These are phyloP conservation scores for Aegilops tauschii DNA, from an alignment of 176 grass and related monocot species.

Conservation along the genomic window DNA sequence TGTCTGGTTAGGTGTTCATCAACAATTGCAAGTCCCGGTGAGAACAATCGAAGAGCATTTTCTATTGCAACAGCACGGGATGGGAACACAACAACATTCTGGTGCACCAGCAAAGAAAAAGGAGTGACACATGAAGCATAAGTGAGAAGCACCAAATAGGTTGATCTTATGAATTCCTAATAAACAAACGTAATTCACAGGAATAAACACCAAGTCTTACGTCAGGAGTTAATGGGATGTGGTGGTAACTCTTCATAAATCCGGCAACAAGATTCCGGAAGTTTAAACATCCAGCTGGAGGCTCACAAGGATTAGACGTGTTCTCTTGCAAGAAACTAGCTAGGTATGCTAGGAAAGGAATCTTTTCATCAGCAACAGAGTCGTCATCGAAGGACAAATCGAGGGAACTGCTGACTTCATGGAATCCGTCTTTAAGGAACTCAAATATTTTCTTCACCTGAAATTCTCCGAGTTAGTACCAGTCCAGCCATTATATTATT, in stretches of 20 bases:
- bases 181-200: background rate
- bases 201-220: constrained; percentile 50
- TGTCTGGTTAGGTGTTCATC: constrained; percentile 98
- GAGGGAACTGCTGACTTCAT: constrained; percentile 89
- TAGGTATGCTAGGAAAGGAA: constrained; percentile 91
- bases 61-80: constrained; percentile 95
- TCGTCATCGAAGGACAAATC: constrained; percentile 95
- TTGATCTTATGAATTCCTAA: background rate
- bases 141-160: constrained; percentile 8
- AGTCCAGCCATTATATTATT: background rate
- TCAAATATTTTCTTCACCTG: constrained; percentile 99
- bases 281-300: constrained; percentile 79
- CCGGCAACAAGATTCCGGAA: constrained; percentile 87
- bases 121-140: constrained; percentile 15
- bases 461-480: constrained; percentile 30
- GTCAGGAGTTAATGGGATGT: constrained; percentile 79
- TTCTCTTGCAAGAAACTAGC: constrained; percentile 83
- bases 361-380: constrained; percentile 98
- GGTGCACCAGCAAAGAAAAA: constrained; percentile 44
- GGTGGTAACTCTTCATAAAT: constrained; percentile 99
- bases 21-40: constrained; percentile 86
- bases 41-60: constrained; percentile 82
- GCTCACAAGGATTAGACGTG: constrained; percentile 79
- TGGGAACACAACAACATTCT: constrained; percentile 94
- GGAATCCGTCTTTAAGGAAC: constrained; percentile 91